These are phyloP conservation scores for Penicillium polonicum DNA, from an alignment of 2,329 filamentous ascomycete genomes.

Conservation along the genomic window DNA sequence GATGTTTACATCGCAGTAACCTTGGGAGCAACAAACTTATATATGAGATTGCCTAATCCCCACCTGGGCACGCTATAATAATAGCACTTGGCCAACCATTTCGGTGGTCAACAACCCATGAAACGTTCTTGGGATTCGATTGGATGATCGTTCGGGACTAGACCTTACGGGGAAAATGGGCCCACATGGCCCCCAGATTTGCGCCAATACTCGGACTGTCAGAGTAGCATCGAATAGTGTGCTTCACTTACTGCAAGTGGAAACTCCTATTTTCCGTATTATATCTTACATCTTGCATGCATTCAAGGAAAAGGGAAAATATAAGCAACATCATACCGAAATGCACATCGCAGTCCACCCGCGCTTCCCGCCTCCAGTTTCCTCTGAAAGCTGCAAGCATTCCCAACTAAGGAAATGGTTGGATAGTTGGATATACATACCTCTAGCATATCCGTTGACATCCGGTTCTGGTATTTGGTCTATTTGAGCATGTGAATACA, in stretches of 20 bases:
- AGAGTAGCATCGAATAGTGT: neutral
- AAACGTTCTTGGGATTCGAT: neutral
- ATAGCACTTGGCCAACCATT: slow-evolving; percentile 1
- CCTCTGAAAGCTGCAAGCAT: neutral
- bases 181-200: neutral
- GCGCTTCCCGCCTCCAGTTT: neutral
- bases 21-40: neutral
- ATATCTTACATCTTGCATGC: neutral
- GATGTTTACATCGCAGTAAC: neutral
- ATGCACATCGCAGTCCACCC: neutral
- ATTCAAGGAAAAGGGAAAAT: neutral
- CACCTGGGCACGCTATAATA: neutral
- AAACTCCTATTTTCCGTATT: neutral
- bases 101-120: neutral
- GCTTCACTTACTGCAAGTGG: neutral
- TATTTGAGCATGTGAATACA: neutral
- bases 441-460: neutral
- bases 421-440: neutral
- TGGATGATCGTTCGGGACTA: neutral
- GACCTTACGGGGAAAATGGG: neutral
- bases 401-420: neutral
- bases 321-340: neutral
- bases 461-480: neutral
- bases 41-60: neutral
- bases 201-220: neutral